phyloP scores from a whole-genome alignment of 1,139 yeast genomes.

The Dujonia santamariae region DNA sequence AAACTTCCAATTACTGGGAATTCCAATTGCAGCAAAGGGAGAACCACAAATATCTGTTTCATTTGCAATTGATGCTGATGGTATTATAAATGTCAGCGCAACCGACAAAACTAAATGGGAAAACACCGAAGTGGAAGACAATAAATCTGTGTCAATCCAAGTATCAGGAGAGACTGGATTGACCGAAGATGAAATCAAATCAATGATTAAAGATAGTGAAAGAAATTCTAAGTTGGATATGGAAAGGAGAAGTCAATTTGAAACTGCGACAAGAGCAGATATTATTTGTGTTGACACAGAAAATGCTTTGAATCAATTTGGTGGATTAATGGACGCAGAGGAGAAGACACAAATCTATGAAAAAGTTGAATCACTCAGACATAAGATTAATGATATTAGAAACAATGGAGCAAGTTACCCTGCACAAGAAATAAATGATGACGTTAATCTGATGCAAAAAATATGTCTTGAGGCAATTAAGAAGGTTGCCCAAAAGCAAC shows the following conservation, averaged over 20 bases:
- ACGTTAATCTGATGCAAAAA: constrained; percentile 50
- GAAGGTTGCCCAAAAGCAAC: constrained; percentile 48
- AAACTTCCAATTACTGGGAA: constrained; percentile 62
- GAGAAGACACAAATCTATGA: constrained; percentile 28
- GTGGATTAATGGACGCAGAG: constrained; percentile 33
- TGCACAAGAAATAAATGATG: constrained; percentile 36
- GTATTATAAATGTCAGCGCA: constrained; percentile 74
- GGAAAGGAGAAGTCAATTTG: constrained; percentile 36
- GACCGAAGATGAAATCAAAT: constrained; percentile 59
- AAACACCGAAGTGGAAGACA: constrained; percentile 22
- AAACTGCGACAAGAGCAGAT: constrained; percentile 53
- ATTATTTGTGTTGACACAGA: constrained; percentile 56
- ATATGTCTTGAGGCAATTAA: constrained; percentile 50
- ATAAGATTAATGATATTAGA: constrained; percentile 47
- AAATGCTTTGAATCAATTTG: constrained; percentile 45
- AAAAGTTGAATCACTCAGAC: constrained; percentile 35
- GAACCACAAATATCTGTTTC: constrained; percentile 71
- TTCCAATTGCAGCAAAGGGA: constrained; percentile 74
- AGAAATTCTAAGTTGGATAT: constrained; percentile 41
- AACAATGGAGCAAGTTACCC: constrained; percentile 24
- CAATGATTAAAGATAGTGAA: constrained; percentile 52
- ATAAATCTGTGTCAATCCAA: constrained; percentile 53
- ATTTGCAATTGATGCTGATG: constrained; percentile 80
- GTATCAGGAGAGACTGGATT: constrained; percentile 70
- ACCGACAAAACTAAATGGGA: constrained; percentile 58